Evolutionary conservation across 2,329 filamentous ascomycete species (phyloP), one percentile per base, ranked within the genome.

Genomic region (Pseudogymnoascus sp.): DNA sequence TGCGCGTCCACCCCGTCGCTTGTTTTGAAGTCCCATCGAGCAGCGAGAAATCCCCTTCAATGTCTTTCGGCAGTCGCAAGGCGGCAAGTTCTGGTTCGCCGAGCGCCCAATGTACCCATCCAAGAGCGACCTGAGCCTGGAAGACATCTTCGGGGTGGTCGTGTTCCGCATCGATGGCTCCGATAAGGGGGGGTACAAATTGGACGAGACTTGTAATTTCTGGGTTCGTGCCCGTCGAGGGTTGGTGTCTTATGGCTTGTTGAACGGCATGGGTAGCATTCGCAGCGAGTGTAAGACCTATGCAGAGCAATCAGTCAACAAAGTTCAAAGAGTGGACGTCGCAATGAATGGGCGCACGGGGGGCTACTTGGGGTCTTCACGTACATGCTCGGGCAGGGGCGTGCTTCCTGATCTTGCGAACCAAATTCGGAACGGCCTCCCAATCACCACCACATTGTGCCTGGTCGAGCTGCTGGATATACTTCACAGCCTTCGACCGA

Each of bases 381-480:
- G 70, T 88, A 97, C 93, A 96, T 77, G 85, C 84, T 75, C 90
- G 85, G 65, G 90, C 85, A 42, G 92, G 88, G 70, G 92, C 90
- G 82, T 99, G 93, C 77, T 99, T 97, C 72, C 89, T 89, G 72
- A 97, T 84, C 77, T 99, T 99, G 74, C 93, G 87, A 71, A 95
- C 88, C 67, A 96, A 83, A 78, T 97, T 93, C 25, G 91, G 90
- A 31, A 97, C 84, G 31, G 90, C 86, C 68, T 86, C 82, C 95
- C 95, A 99, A 75, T 87, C 88, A 61, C 89, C 92, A 71, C 93
- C 87, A 76, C 91, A 96, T 72, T 95, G 89, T 68, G 91, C 92
- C 69, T 88, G 84, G 75, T 97, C 91, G 72, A 99, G 85, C 76
- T 87, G 85, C 73, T 84, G 82, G 69, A 96, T 83, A 77, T 97